Percentiles rank a stretch among this genome's conserved stretches.
Evolutionary conservation across 2,329 filamentous ascomycete genomes (phyloP).

Genomic region (Fusarium sp.): DNA sequence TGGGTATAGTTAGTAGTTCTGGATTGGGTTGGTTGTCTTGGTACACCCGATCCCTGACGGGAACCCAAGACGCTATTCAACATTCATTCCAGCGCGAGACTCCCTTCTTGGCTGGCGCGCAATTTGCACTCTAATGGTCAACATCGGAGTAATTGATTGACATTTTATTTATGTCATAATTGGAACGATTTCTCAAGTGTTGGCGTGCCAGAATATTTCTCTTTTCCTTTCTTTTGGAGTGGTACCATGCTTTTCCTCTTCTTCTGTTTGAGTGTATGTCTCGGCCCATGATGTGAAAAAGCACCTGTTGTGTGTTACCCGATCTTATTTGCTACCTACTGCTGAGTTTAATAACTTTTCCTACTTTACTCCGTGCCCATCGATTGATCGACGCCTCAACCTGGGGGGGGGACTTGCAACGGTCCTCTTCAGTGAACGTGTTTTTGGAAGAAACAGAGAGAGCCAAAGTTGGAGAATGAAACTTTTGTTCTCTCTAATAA

Average conservation of each 20-base stretch:
- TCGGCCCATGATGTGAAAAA: slow-evolving; percentile 8
- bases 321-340: slow-evolving; percentile 6
- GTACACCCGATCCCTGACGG: slow-evolving; percentile 5
- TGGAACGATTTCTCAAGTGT: neutral
- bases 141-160: slow-evolving; percentile 15
- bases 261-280: slow-evolving; percentile 16
- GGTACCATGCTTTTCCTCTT: neutral
- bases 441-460: neutral
- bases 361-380: neutral
- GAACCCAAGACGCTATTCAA: slow-evolving; percentile 5
- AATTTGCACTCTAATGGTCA: slow-evolving; percentile 16
- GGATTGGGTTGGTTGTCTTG: neutral
- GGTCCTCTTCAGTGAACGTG: neutral
- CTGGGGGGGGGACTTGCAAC: neutral
- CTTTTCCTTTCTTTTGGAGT: neutral
- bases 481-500: neutral
- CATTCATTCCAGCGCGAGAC: slow-evolving; percentile 23
- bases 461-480: neutral
- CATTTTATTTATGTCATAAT: slow-evolving; percentile 2
- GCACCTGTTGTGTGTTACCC: slow-evolving; percentile 3
- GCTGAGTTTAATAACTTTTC: neutral
- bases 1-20: neutral
- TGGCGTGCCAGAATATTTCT: neutral
- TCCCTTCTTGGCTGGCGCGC: slow-evolving; percentile 19
- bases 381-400: slow-evolving; percentile 8